Evolutionary conservation across 768 basidiomycete species (phyloP).

Genomic region (Naganishia vaughanmartiniae): DNA sequence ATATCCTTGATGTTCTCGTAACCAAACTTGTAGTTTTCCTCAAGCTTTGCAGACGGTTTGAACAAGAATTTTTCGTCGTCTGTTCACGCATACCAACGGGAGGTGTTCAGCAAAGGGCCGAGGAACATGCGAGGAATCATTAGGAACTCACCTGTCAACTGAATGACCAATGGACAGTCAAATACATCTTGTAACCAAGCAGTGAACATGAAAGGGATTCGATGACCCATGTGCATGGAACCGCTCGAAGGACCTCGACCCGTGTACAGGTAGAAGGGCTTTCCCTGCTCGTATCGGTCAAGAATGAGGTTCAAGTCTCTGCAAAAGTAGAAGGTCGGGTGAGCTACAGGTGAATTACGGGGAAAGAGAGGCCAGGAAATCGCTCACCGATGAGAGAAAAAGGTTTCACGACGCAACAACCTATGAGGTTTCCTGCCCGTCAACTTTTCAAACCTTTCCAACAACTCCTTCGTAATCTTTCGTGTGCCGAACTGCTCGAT

Average conservation of each 20-base stretch:
- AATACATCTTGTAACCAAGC: slow-evolving; percentile 98
- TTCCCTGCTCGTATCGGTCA: slow-evolving; percentile 91
- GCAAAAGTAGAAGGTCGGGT: slow-evolving; percentile 22
- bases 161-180: slow-evolving; percentile 87
- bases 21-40: slow-evolving; percentile 78
- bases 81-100: slow-evolving; percentile 44
- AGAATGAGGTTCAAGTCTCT: slow-evolving; percentile 92
- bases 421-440: slow-evolving; percentile 86
- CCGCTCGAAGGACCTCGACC: slow-evolving; percentile 94
- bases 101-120: background rate
- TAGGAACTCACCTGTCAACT: slow-evolving; percentile 72
- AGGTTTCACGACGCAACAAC: slow-evolving; percentile 84
- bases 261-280: slow-evolving; percentile 97
- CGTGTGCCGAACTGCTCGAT: slow-evolving; percentile 90
- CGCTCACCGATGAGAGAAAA: slow-evolving; percentile 91
- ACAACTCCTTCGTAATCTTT: slow-evolving; percentile 67
- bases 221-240: slow-evolving; percentile 95
- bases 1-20: slow-evolving; percentile 89
- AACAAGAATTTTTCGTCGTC: slow-evolving; percentile 99
- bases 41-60: slow-evolving; percentile 75
- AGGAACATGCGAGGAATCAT: background rate
- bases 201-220: slow-evolving; percentile 95
- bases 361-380: background rate
- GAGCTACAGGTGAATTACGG: slow-evolving; percentile 5
- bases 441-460: slow-evolving; percentile 83